Conservation (phyloP, 805 yeast species). For the Aciculoconidium aculeatum region DNA sequence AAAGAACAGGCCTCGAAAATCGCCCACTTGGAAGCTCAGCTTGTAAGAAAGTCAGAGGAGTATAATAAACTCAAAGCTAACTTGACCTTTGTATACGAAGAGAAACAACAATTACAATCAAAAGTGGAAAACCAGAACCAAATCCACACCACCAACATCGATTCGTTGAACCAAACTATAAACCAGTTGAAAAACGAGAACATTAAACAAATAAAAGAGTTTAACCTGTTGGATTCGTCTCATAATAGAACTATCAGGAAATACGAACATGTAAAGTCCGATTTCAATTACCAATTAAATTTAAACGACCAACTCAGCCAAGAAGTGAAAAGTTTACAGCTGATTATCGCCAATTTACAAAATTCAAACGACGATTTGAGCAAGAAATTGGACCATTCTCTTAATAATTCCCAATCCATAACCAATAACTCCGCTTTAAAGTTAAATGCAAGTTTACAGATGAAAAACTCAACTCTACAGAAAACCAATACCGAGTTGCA, state of each 20-base stretch:
- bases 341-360: slow-evolving; percentile 21
- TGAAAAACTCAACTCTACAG: slow-evolving; percentile 28
- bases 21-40: slow-evolving; percentile 19
- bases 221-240: slow-evolving; percentile 15
- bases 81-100: slow-evolving; percentile 31
- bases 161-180: slow-evolving; percentile 15
- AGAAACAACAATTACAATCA: slow-evolving; percentile 26
- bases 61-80: slow-evolving; percentile 27
- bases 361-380: slow-evolving; percentile 26
- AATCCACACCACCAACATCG: slow-evolving; percentile 15
- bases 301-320: slow-evolving; percentile 34
- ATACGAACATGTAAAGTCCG: slow-evolving; percentile 30
- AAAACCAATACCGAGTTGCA: slow-evolving; percentile 52
- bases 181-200: slow-evolving; percentile 15
- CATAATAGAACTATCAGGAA: slow-evolving; percentile 18
- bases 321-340: slow-evolving; percentile 26
- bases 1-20: slow-evolving; percentile 21
- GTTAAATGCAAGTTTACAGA: slow-evolving; percentile 15
- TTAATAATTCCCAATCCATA: slow-evolving; percentile 3
- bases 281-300: slow-evolving; percentile 27
- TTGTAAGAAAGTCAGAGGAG: slow-evolving; percentile 28
- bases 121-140: slow-evolving; percentile 27
- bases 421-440: slow-evolving; percentile 8
- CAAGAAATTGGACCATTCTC: slow-evolving; percentile 24
- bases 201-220: slow-evolving; percentile 7